phyloP scores from a whole-genome alignment of 169 alveolate species.

The Cryptosporidium meleagridis region DNA sequence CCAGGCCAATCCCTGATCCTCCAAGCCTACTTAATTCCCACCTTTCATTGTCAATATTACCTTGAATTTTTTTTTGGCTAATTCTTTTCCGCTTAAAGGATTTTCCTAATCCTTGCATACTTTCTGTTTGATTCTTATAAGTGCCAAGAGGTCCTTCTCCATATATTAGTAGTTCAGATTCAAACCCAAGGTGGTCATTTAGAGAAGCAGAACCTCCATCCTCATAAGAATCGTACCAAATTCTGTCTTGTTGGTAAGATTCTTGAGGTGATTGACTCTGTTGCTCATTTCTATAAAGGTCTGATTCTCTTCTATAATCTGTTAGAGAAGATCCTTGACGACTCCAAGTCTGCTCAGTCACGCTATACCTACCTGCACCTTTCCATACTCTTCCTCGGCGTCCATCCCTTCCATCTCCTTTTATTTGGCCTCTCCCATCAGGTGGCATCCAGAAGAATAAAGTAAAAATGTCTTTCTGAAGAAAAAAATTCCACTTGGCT shows the following conservation, averaged over 20 bases:
- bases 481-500: not conserved
- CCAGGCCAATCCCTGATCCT: slow-evolving; percentile 90
- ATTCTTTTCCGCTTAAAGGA: not conserved
- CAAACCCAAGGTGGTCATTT: slow-evolving; percentile 20
- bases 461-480: too few relatives aligned
- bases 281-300: not conserved
- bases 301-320: not conserved
- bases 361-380: not conserved
- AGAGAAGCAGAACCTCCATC: not conserved
- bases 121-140: not conserved
- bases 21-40: slow-evolving; percentile 97
- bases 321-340: not conserved
- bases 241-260: slow-evolving; percentile 6
- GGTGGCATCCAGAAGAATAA: not conserved
- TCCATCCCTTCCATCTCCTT: not conserved
- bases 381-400: not conserved
- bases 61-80: slow-evolving; percentile 83
- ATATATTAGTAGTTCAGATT: not conserved
- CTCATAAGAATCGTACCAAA: slow-evolving; percentile 68
- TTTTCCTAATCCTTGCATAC: not conserved
- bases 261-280: not conserved
- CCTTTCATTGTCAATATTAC: slow-evolving; percentile 92
- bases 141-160: not conserved
- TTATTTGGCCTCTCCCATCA: not conserved
- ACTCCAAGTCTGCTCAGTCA: not conserved